Percentiles rank a stretch among this genome's conserved stretches.
Evolutionary conservation across 371 early-diverging fungal genomes (phyloP).

Genomic region (Mucor circinelloides): DNA sequence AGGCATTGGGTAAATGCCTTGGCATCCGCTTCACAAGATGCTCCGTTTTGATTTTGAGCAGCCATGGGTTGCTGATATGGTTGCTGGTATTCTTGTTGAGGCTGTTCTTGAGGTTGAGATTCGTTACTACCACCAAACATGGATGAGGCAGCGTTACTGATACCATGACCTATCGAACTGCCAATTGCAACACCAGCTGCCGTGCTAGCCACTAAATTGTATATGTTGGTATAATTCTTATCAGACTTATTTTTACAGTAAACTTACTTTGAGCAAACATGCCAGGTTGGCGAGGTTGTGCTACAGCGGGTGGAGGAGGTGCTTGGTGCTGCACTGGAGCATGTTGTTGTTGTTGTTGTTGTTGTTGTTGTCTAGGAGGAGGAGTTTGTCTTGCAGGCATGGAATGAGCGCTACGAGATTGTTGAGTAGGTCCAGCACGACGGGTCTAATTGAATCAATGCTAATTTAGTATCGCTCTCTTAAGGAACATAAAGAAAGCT

Average conservation of each 20-base stretch:
- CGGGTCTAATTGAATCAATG: slow-evolving; percentile 26
- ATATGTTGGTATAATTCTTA: neutral
- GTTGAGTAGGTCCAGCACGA: slow-evolving; percentile 59
- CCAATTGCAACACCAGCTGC: slow-evolving; percentile 96
- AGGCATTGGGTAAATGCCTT: slow-evolving; percentile 86
- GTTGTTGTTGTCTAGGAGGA: slow-evolving; percentile 44
- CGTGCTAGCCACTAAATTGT: slow-evolving; percentile 73
- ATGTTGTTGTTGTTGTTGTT: slow-evolving; percentile 36
- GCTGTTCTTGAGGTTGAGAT: slow-evolving; percentile 25
- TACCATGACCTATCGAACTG: slow-evolving; percentile 74
- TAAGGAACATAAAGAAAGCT: neutral
- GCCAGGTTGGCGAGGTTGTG: slow-evolving; percentile 64
- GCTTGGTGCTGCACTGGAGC: slow-evolving; percentile 41
- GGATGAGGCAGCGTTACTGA: slow-evolving; percentile 72
- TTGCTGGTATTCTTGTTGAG: slow-evolving; percentile 36
- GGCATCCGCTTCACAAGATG: slow-evolving; percentile 81
- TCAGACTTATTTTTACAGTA: neutral
- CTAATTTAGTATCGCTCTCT: neutral
- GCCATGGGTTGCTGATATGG: slow-evolving; percentile 48
- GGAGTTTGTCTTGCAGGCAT: slow-evolving; percentile 69
- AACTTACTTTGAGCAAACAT: slow-evolving; percentile 72
- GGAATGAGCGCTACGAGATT: slow-evolving; percentile 69
- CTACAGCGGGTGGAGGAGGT: slow-evolving; percentile 44
- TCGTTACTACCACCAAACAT: slow-evolving; percentile 63
- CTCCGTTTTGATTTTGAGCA: slow-evolving; percentile 26